These are phyloP conservation scores for Eucalyptus viminalis DNA, from an alignment of 345 rosid genomes.

Conservation along the genomic window DNA sequence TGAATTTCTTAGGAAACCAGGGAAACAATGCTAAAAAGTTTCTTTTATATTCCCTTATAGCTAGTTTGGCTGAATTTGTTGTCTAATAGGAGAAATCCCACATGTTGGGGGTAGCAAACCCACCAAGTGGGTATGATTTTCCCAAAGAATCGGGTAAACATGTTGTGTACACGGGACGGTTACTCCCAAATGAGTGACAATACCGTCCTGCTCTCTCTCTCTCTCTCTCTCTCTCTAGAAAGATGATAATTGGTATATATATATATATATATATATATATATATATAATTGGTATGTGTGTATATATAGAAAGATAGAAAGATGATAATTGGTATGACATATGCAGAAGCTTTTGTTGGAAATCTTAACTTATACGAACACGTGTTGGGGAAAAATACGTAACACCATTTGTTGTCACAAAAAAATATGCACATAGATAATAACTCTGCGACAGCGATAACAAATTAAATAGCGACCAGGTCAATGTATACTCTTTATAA, in stretches of 20 bases:
- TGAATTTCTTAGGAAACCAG: neutral
- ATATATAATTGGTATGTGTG: too few relatives aligned
- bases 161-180: neutral
- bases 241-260: too few relatives aligned
- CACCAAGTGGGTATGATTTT: too few relatives aligned
- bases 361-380: too few relatives aligned
- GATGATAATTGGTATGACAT: neutral
- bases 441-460: too few relatives aligned
- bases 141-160: neutral
- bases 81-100: neutral
- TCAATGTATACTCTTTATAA: neutral
- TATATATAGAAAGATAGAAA: too few relatives aligned
- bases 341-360: neutral
- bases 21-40: neutral
- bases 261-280: too few relatives aligned
- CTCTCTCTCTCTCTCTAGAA: too few relatives aligned
- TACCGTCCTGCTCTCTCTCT: neutral
- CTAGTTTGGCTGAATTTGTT: neutral
- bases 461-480: neutral
- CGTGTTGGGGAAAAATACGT: too few relatives aligned
- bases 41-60: neutral
- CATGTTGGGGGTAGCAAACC: neutral
- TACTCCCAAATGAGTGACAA: neutral
- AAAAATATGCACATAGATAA: too few relatives aligned
- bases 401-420: too few relatives aligned